Evolutionary conservation across 2,329 filamentous ascomycete species (phyloP).

Genomic region (Paecilomyces niveus): DNA sequence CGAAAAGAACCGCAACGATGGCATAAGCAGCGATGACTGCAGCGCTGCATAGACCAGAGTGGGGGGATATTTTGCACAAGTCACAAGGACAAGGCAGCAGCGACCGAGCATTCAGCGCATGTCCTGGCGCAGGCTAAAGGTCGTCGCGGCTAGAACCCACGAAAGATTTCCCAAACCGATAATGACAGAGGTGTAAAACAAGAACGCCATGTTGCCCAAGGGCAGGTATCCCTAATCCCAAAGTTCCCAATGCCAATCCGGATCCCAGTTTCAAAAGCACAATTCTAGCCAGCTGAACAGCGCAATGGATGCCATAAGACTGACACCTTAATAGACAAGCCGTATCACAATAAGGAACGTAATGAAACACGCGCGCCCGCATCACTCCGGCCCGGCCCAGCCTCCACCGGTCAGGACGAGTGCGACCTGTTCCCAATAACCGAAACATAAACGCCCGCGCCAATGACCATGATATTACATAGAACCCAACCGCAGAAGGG

Average conservation of each 20-base stretch:
- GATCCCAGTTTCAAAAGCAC: conserved; percentile 4
- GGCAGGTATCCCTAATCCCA: conserved; percentile 9
- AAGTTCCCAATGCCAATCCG: conserved; percentile 4
- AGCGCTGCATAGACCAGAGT: conserved; percentile 1
- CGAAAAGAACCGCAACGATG: neutral
- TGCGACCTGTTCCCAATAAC: conserved; percentile 1
- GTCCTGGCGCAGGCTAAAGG: conserved; percentile 10
- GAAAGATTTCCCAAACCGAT: conserved; percentile 2
- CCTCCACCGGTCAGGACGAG: conserved; percentile 14
- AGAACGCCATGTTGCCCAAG: conserved; percentile 7
- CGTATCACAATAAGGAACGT: conserved; percentile 6
- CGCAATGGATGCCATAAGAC: neutral
- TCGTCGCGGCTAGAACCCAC: conserved; percentile 3
- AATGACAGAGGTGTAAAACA: conserved; percentile 3
- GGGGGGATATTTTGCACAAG: conserved; percentile 1
- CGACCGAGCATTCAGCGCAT: conserved; percentile 11
- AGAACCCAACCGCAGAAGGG: conserved; percentile 41
- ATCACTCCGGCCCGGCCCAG: conserved; percentile 17
- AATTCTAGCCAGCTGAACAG: neutral
- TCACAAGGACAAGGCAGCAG: conserved; percentile 2
- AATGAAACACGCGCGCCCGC: conserved; percentile 5
- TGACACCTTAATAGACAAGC: neutral
- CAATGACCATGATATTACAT: conserved; percentile 32
- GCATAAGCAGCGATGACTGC: conserved; percentile 1
- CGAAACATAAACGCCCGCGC: conserved; percentile 12